Evolutionary conservation across 1,284 basidiomycete genomes (phyloP).

Genomic region (Naganishia albida): DNA sequence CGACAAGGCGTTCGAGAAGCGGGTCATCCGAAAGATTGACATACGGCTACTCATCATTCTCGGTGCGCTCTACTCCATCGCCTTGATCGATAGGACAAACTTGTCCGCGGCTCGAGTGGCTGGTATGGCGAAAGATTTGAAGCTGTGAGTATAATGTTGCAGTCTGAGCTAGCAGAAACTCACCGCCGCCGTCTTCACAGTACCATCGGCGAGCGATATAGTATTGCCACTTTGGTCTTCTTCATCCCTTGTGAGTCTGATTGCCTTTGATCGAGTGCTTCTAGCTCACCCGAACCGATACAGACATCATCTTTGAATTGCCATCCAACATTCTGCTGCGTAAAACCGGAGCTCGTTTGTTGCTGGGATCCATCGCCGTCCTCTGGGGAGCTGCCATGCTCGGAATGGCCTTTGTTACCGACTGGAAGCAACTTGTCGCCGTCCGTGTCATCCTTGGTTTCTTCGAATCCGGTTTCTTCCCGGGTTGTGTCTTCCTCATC

Average conservation of each 20-base stretch:
- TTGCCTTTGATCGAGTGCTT: background rate
- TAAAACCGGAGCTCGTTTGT: constrained; percentile 52
- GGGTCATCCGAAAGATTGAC: constrained; percentile 32
- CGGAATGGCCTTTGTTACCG: constrained; percentile 48
- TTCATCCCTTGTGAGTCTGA: constrained; percentile 44
- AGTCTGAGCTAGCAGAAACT: background rate
- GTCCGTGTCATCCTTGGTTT: constrained; percentile 54
- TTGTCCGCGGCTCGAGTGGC: constrained; percentile 29
- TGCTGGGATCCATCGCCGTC: constrained; percentile 43
- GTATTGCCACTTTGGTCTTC: constrained; percentile 49
- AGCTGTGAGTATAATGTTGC: constrained; percentile 7
- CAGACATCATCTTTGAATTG: constrained; percentile 51
- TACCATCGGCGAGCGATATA: constrained; percentile 49
- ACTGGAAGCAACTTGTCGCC: constrained; percentile 49
- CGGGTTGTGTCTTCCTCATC: constrained; percentile 53
- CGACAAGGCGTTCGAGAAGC: constrained; percentile 27
- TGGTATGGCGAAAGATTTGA: constrained; percentile 30
- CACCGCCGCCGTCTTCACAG: background rate
- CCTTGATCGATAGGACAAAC: constrained; percentile 34
- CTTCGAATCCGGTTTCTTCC: constrained; percentile 50
- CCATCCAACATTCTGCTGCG: constrained; percentile 46
- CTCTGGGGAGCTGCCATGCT: constrained; percentile 54
- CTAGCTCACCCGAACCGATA: constrained; percentile 15
- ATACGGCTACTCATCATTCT: constrained; percentile 31
- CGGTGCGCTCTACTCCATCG: constrained; percentile 33